These are phyloP conservation scores for Penicillium pancosmium DNA, from an alignment of 495 filamentous ascomycete genomes.

Conservation along the genomic window DNA sequence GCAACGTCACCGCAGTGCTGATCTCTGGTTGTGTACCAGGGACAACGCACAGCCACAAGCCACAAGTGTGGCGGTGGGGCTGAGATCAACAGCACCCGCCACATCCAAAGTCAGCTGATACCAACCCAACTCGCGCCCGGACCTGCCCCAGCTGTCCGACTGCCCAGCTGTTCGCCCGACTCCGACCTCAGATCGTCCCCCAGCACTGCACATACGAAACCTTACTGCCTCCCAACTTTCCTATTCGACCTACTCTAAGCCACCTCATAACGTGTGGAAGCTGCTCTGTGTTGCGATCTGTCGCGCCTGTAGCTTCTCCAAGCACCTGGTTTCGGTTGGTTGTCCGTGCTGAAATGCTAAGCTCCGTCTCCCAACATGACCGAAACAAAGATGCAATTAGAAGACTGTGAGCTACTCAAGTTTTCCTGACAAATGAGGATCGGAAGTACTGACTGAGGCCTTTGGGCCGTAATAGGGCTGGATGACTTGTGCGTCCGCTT, in stretches of 20 bases:
- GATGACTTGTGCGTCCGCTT: conserved; percentile 96
- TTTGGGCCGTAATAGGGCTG: conserved; percentile 62
- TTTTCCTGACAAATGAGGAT: background rate
- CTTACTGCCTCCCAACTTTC: background rate
- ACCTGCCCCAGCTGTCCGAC: conserved; percentile 9
- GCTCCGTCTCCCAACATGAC: conserved; percentile 61
- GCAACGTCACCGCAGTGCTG: conserved; percentile 5
- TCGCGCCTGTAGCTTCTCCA: conserved; percentile 22
- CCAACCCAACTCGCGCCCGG: conserved; percentile 15
- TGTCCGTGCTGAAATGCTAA: conserved; percentile 48
- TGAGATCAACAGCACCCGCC: conserved; percentile 9
- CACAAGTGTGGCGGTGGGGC: conserved; percentile 14
- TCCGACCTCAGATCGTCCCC: conserved; percentile 8
- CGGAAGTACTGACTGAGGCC: conserved; percentile 12
- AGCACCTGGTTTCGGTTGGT: conserved; percentile 27
- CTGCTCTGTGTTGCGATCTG: conserved; percentile 30
- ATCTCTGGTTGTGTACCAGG: background rate
- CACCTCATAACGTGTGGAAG: conserved; percentile 36
- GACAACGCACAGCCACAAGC: conserved; percentile 5
- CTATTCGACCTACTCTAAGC: conserved; percentile 26
- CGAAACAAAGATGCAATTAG: conserved; percentile 79
- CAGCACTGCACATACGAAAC: conserved; percentile 3
- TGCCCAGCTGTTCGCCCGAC: conserved; percentile 14
- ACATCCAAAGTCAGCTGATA: conserved; percentile 28
- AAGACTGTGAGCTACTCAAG: conserved; percentile 68